Base-by-base conservation (phyloP, 179 eudicot genomes). In the Actinidia arguta region DNA sequence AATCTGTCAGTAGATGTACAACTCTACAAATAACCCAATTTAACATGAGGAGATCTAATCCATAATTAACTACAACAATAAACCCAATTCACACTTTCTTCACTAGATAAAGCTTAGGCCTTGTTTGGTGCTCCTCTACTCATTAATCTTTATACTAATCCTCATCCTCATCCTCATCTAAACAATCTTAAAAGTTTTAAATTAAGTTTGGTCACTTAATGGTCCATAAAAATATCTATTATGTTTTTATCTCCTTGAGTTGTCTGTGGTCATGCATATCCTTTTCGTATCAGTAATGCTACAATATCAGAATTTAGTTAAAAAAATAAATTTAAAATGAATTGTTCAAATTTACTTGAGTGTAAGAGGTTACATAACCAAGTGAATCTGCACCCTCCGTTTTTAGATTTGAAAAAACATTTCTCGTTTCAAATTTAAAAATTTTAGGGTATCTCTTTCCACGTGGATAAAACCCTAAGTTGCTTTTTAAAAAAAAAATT, bases 121-220 rank as follows among this genome's bases (percentile, higher is more conserved):
- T 74, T 85, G 74, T 77, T 77, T 77, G 75, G 82, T 85, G 79
- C 68, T 27, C 61, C 73, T 72, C 74, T 47, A 31, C 81, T 69
- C 76, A 75, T 66, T 51, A 73, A 20, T 72, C 67, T 66, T 47
- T 25, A 70, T 62, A 70, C 61, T 62, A 62, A 62, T 81, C 82
- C 78, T 82, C 80, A 67, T 64, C 76, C 71, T 63, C 79, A 9
- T 73, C 44, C 79, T 71, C 55, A 46, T 12, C 55, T n/a, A n/a
- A n/a, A n/a, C n/a, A n/a, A n/a, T n/a, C n/a, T n/a, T n/a, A n/a
- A n/a, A n/a, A n/a, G n/a, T n/a, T n/a, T n/a, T n/a, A n/a, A n/a
- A n/a, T n/a, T n/a, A n/a, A n/a, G n/a, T n/a, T n/a, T n/a, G n/a
- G n/a, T n/a, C n/a, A n/a, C 46, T 27, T 22, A 78, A 48, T 61